A percentile compares a stretch with the other conserved stretches of the same genome.
Evolutionary conservation across 2,329 filamentous ascomycete genomes (phyloP).

Genomic region (Neopestalotiopsis sp.): DNA sequence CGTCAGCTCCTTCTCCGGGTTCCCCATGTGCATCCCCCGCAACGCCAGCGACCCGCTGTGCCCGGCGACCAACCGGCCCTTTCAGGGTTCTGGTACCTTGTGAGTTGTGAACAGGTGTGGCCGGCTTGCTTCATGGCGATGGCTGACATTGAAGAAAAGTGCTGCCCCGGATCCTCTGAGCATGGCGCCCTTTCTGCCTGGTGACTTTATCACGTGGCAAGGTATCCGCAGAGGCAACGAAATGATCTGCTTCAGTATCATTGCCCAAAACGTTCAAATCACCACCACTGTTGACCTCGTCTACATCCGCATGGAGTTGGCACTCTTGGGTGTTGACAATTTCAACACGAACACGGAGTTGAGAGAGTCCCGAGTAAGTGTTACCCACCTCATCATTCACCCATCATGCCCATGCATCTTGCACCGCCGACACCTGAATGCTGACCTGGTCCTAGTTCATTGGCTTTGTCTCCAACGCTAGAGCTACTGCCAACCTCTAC

Average conservation of each 20-base stretch:
- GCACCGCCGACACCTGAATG: not conserved
- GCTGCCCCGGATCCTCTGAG: constrained; percentile 38
- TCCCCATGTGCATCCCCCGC: constrained; percentile 57
- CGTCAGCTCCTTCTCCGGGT: constrained; percentile 51
- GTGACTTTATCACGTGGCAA: constrained; percentile 41
- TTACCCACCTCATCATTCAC: not conserved
- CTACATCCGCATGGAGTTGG: constrained; percentile 42
- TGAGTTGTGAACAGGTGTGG: constrained; percentile 21
- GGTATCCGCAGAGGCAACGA: constrained; percentile 37
- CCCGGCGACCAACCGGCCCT: constrained; percentile 39
- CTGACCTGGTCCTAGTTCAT: constrained; percentile 30
- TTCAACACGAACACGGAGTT: constrained; percentile 40
- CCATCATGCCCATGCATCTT: too few species aligned
- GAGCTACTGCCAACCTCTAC: constrained; percentile 37
- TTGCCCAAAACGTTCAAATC: constrained; percentile 43
- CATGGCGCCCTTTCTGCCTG: constrained; percentile 41
- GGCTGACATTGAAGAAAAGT: not conserved
- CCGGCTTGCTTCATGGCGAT: too few species aligned
- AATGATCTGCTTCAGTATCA: constrained; percentile 40
- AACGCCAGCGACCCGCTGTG: constrained; percentile 41
- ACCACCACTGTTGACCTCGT: constrained; percentile 36
- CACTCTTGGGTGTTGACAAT: constrained; percentile 40
- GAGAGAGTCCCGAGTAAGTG: constrained; percentile 39
- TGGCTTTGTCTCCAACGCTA: constrained; percentile 40
- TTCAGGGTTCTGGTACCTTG: constrained; percentile 39